phyloP scores from a whole-genome alignment of 768 basidiomycete genomes.

The Galerina marginata region DNA sequence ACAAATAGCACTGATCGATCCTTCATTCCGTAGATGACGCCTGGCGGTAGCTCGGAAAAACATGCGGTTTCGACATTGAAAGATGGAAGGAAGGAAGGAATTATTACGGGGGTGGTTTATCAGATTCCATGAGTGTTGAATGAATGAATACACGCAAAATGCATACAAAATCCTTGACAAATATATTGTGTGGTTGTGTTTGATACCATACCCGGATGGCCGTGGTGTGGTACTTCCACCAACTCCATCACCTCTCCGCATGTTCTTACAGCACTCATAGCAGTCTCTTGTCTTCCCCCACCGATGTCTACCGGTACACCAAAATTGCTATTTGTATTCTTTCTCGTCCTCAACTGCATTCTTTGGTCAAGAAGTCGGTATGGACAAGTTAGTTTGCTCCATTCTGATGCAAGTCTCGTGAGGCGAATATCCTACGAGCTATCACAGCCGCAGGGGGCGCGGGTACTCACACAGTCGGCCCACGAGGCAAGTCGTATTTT shows the following conservation, averaged over 20 bases:
- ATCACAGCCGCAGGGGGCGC: conserved; percentile 29
- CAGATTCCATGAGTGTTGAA: neutral
- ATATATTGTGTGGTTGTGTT: conserved; percentile 5
- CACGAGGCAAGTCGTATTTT: conserved; percentile 31
- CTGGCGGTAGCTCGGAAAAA: too few species aligned
- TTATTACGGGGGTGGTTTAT: too few species aligned
- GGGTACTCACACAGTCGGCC: conserved; percentile 20
- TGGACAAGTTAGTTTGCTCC: conserved; percentile 33
- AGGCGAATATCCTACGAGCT: conserved; percentile 48
- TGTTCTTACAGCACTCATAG: conserved; percentile 9
- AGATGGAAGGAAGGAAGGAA: too few species aligned
- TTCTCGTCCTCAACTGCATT: conserved; percentile 61
- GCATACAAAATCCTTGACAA: too few species aligned
- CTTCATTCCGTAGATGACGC: too few species aligned
- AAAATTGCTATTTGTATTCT: conserved; percentile 55
- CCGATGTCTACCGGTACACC: conserved; percentile 54
- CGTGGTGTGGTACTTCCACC: neutral
- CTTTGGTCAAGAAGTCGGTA: conserved; percentile 71
- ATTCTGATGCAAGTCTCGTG: conserved; percentile 41
- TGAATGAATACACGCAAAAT: too few species aligned
- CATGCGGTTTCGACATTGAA: too few species aligned
- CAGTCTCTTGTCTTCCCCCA: conserved; percentile 5
- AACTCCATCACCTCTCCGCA: conserved; percentile 10
- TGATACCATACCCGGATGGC: neutral
- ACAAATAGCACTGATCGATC: too few species aligned